These are phyloP conservation scores for Aotearoamyces nothofagi DNA, from an alignment of 2,329 filamentous ascomycete species.

Conservation along the genomic window DNA sequence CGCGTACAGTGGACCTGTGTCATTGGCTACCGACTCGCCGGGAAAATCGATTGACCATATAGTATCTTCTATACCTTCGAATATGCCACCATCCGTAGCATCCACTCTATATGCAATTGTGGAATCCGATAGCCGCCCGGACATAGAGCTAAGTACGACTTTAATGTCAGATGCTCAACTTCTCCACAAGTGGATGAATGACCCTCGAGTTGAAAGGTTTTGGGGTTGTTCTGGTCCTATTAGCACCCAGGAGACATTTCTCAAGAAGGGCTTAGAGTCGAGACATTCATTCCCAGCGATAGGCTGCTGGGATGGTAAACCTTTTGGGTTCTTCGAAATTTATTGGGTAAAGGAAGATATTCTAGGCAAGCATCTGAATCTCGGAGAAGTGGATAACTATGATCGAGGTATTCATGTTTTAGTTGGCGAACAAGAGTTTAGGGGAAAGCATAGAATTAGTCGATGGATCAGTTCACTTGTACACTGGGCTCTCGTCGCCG, in stretches of 20 bases:
- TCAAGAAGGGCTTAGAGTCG: conserved; percentile 47
- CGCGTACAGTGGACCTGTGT: conserved; percentile 43
- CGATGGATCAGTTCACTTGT: conserved; percentile 74
- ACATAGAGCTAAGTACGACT: conserved; percentile 9
- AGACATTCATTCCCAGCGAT: conserved; percentile 80
- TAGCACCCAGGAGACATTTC: conserved; percentile 47
- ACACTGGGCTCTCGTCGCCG: conserved; percentile 70
- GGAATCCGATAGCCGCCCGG: conserved; percentile 25
- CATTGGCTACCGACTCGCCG: conserved; percentile 7
- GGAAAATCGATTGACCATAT: conserved; percentile 14
- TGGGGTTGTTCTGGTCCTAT: conserved; percentile 57
- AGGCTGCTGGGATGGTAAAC: conserved; percentile 85
- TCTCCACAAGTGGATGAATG: conserved; percentile 78
- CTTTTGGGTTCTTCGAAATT: conserved; percentile 94
- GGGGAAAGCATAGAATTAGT: conserved; percentile 60
- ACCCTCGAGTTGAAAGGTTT: conserved; percentile 66
- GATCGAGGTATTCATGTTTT: conserved; percentile 82
- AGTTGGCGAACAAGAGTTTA: conserved; percentile 82
- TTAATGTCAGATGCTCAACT: conserved; percentile 44
- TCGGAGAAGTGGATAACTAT: conserved; percentile 56
- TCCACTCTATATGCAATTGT: neutral
- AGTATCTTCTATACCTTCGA: conserved; percentile 15
- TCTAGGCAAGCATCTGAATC: conserved; percentile 51
- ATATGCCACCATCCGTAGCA: conserved; percentile 8
- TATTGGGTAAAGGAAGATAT: conserved; percentile 96